Percentiles rank a stretch among this genome's conserved stretches.
Conservation (phyloP, 2,329 filamentous ascomycete species). For the Dactylellina cionopaga region DNA sequence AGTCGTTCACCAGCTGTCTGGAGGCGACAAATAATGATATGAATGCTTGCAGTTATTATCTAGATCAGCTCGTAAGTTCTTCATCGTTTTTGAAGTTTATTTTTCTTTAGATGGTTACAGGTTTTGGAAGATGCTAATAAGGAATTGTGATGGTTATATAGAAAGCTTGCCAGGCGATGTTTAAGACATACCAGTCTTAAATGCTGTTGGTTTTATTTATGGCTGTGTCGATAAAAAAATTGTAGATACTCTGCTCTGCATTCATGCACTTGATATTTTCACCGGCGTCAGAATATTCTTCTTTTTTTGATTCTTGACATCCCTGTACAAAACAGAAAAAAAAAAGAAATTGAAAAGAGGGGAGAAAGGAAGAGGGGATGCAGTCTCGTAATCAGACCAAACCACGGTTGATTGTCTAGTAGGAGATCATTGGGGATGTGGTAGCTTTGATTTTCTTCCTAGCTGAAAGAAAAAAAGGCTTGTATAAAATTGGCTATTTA, state of each 20-base stretch:
- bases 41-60: constrained; percentile 96
- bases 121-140: constrained; percentile 15
- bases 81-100: neutral
- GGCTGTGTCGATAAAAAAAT: neutral
- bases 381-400: too few relatives aligned
- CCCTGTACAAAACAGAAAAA: constrained; percentile 21
- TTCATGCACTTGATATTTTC: neutral
- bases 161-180: constrained; percentile 85
- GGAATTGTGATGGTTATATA: constrained; percentile 56
- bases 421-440: too few relatives aligned
- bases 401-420: neutral
- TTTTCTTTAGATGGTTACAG: neutral
- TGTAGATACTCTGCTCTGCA: constrained; percentile 50
- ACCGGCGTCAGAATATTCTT: constrained; percentile 6
- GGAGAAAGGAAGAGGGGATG: neutral
- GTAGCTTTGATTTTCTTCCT: too few relatives aligned
- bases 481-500: too few relatives aligned
- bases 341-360: neutral
- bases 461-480: too few relatives aligned
- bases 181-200: constrained; percentile 71
- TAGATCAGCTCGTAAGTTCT: constrained; percentile 80
- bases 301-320: neutral
- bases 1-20: constrained; percentile 93
- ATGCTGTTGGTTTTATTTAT: neutral
- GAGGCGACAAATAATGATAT: constrained; percentile 93